Evolutionary conservation across 2,329 filamentous ascomycete genomes (phyloP), one percentile per base, ranked within the genome.

Genomic region (Didymella exigua): DNA sequence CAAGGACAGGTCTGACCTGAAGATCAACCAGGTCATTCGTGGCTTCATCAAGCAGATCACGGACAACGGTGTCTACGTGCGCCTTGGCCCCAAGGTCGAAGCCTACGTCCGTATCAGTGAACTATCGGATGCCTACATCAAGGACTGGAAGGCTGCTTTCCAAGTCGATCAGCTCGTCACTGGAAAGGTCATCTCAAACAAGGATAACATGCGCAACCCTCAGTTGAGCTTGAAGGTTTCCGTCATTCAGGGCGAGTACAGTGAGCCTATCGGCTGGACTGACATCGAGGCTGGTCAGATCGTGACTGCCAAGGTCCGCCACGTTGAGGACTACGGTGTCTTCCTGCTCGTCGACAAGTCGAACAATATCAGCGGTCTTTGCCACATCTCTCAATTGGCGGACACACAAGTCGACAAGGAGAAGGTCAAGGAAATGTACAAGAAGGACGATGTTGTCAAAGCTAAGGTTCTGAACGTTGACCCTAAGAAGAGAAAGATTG

Each of bases 131-230:
- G 84, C 86, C 7, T 99, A 88, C 73, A 78, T 99, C 67, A 98
- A 98, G 76, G 91, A 98, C 58, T 99, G 95, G 95, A 96, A 96
- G 78, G 86, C 90, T 30, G 81, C 88, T 38, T 97, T 93, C 77
- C 87, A 95, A 67, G 79, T 93, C 42, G 91, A 96, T 67, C 92
- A 98, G 75, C 82, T 99, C 5, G 91, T 99, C 49, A 91, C 89
- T 75, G 95, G 92, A 46, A 91, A 93, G 61, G 82, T 99, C 56
- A 85, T 89, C 41, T 80, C 86, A 2, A 84, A 93, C 23, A 89
- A 97, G 65, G 68, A 81, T 5, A 81, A 82, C 31, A 80, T 86
- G 23, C 86, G 87, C 53, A 90, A 92, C 65, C 78, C 96, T 24
- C 91, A 96, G 72, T 82, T 99, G 80, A 96, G 86, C 68, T 79